phyloP scores from a whole-genome alignment of 805 yeast genomes.

The Metahyphopichia silvanorum region DNA sequence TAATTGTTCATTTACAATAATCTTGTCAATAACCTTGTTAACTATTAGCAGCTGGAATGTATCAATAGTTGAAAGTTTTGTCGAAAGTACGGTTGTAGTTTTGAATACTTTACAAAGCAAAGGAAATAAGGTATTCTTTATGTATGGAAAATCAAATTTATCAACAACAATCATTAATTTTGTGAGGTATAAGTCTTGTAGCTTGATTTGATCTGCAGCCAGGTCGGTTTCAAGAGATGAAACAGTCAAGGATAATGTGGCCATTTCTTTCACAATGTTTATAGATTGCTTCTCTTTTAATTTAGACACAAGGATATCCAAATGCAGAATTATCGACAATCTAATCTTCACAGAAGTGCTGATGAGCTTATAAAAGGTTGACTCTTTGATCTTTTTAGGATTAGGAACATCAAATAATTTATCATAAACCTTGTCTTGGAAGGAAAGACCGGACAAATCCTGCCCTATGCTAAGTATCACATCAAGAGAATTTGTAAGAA shows the following conservation, averaged over 20 bases:
- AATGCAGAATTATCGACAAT: slow-evolving; percentile 38
- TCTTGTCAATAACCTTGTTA: slow-evolving; percentile 63
- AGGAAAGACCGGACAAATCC: slow-evolving; percentile 70
- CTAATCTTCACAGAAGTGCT: slow-evolving; percentile 30
- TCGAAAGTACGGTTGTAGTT: slow-evolving; percentile 78
- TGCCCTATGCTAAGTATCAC: slow-evolving; percentile 63
- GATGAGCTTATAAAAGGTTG: slow-evolving; percentile 22
- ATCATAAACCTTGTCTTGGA: slow-evolving; percentile 66
- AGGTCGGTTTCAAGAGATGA: slow-evolving; percentile 25
- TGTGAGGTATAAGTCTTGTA: slow-evolving; percentile 53
- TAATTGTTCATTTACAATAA: slow-evolving; percentile 70
- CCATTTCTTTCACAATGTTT: slow-evolving; percentile 42
- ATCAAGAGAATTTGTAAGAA: slow-evolving; percentile 47
- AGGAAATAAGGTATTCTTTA: slow-evolving; percentile 77
- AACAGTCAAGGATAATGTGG: slow-evolving; percentile 30
- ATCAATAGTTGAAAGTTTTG: slow-evolving; percentile 65
- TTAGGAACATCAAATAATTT: slow-evolving; percentile 25
- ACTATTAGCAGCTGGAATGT: slow-evolving; percentile 58
- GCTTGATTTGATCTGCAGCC: slow-evolving; percentile 25
- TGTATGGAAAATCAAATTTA: slow-evolving; percentile 60
- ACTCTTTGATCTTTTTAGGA: slow-evolving; percentile 15
- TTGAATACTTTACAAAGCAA: slow-evolving; percentile 68
- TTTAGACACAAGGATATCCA: slow-evolving; percentile 45
- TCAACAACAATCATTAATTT: slow-evolving; percentile 40
- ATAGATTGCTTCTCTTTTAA: slow-evolving; percentile 53